These are phyloP conservation scores for Xylaria cubensis DNA, from an alignment of 495 filamentous ascomycete species.

Conservation along the genomic window DNA sequence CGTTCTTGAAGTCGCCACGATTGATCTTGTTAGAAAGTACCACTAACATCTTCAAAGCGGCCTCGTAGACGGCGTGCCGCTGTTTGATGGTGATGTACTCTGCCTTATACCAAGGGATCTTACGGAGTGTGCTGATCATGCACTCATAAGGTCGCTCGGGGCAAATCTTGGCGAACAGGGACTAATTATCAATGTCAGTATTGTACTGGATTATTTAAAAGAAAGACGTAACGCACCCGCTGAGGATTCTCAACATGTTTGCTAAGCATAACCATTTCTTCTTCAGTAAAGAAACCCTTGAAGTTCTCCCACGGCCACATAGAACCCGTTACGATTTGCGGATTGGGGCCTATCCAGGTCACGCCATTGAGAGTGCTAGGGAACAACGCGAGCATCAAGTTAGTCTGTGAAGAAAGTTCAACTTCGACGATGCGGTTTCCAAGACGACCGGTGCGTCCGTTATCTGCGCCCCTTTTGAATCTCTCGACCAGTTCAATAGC, in stretches of 20 bases:
- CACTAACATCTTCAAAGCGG: conserved; percentile 56
- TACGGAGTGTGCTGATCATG: conserved; percentile 75
- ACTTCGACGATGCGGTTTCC: conserved; percentile 71
- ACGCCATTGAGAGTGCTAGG: conserved; percentile 67
- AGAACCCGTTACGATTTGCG: conserved; percentile 47
- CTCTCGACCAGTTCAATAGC: conserved; percentile 61
- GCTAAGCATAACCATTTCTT: conserved; percentile 71
- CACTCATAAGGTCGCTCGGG: conserved; percentile 78
- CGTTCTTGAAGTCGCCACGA: conserved; percentile 44
- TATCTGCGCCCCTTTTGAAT: conserved; percentile 42
- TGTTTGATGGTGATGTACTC: conserved; percentile 68
- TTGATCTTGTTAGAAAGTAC: conserved; percentile 29
- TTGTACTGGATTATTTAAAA: neutral
- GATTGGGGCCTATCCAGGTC: conserved; percentile 60
- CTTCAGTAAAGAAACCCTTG: conserved; percentile 69
- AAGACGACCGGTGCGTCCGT: conserved; percentile 60
- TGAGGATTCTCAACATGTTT: conserved; percentile 65
- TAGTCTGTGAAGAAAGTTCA: conserved; percentile 63
- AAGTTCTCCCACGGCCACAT: conserved; percentile 69
- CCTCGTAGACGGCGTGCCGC: conserved; percentile 63
- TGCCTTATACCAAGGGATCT: conserved; percentile 74
- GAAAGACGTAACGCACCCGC: conserved; percentile 28
- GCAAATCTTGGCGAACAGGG: conserved; percentile 67
- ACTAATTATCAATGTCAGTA: conserved; percentile 51
- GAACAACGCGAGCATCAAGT: conserved; percentile 71